Conservation (phyloP, 352 stramenopile genomes). For the Pythium pyrilobum region DNA sequence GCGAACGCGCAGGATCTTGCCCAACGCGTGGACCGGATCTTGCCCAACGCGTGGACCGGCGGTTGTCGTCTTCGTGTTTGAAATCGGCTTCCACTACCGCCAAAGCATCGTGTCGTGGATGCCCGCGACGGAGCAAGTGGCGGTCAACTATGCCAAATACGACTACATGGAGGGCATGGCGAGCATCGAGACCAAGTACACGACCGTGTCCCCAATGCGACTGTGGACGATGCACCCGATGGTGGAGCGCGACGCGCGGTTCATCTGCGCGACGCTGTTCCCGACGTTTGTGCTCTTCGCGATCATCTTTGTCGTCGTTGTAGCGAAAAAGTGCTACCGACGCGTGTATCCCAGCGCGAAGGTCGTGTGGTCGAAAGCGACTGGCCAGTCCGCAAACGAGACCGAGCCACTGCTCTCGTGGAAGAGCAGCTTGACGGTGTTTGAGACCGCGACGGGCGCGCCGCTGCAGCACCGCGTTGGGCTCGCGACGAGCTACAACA, state of each 20-base stretch:
- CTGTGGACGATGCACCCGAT: constrained; percentile 12
- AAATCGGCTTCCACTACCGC: constrained; percentile 1
- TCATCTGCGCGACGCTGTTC: neutral
- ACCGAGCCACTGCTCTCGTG: neutral
- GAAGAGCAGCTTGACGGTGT: constrained; percentile 4
- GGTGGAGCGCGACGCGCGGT: no score
- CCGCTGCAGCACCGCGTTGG: constrained; percentile 13
- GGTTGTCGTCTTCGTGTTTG: constrained; percentile 5
- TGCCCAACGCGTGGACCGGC: no score
- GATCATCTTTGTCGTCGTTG: neutral
- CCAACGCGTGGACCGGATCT: no score
- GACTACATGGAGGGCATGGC: neutral
- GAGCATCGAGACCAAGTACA: neutral
- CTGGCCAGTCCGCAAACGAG: neutral
- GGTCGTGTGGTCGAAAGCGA: neutral
- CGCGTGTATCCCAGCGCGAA: neutral
- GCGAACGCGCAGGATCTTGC: constrained; percentile 10
- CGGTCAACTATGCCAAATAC: constrained; percentile 3
- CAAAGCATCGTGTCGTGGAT: constrained; percentile 1
- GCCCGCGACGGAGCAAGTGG: constrained; percentile 1
- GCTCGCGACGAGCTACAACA: constrained; percentile 40
- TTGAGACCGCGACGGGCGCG: constrained; percentile 12
- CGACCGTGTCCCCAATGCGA: constrained; percentile 17
- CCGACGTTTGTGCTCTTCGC: neutral
- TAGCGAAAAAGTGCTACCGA: constrained; percentile 20